Evolutionary conservation across 768 basidiomycete species (phyloP), one percentile per base, ranked within the genome.

Genomic region (Wakefieldia striispora): DNA sequence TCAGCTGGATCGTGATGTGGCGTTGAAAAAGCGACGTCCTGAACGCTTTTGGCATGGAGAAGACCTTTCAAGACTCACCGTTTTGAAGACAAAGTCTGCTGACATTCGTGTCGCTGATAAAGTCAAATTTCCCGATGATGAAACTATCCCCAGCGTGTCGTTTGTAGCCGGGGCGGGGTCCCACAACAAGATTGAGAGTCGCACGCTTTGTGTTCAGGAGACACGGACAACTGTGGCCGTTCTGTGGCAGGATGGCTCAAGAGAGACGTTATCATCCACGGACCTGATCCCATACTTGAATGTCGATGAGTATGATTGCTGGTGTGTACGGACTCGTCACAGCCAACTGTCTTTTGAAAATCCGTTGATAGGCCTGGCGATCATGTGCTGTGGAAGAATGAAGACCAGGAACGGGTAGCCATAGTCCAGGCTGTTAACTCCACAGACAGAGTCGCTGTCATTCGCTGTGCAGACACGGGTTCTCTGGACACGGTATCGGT

Each of bases 271-370:
- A 34, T 75, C 70, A 39, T 78, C 90, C 20, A 79, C 75, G 10
- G 76, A 83, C 19, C 70, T 95, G 17, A 82, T 94, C 37, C 92
- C 91, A 3, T 88, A 95, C 63, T 65, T 87, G 44, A 91, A 91
- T 52, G 81, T 91, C 10, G 94, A 95, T 65, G 94, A 97, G 69
- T 91, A 89, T 64, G 94, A 92, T 64, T 91, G 86, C 66, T 94
- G 89, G 88, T 89, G 56, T 60, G 84, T 67, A 24, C 20, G 12
- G 10, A 11, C 43, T 38, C 4, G 9, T 49, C 40, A 8, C 17
- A 24, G 38, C 17, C 10, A 10, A 26, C 1, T 23, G 10, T 42
- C 37, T 34, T 21, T 49, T 58, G 50, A 60, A 24, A 33, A 49
- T 43, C 45, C 45, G 12, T 54, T 31, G 44, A 17, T 45, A 92